phyloP scores from a whole-genome alignment of 148 eudicot genomes.

The Fallopia convolvulus region DNA sequence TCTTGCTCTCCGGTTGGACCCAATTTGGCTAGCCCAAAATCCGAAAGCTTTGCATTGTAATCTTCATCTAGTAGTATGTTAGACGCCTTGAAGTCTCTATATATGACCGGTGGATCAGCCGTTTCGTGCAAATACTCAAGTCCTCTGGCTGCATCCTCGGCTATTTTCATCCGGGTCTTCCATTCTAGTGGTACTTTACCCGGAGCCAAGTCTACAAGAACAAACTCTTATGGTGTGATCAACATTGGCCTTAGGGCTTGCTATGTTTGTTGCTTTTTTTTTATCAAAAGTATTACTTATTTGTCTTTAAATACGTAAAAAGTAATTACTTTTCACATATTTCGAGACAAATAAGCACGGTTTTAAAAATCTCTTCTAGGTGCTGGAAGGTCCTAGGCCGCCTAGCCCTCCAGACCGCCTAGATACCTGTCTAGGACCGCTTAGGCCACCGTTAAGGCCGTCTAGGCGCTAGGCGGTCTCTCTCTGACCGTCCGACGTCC shows the following conservation, averaged over 20 bases:
- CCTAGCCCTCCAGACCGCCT: too few relatives aligned
- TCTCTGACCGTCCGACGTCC: too few relatives aligned
- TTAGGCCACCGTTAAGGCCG: too few relatives aligned
- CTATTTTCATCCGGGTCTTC: constrained; percentile 64
- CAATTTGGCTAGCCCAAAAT: constrained; percentile 75
- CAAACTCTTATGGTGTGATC: not conserved
- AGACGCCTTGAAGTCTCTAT: constrained; percentile 79
- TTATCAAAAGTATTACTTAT: too few relatives aligned
- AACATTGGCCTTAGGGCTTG: not conserved
- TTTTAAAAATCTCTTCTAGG: too few relatives aligned
- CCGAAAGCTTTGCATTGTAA: constrained; percentile 73
- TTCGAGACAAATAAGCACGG: too few relatives aligned
- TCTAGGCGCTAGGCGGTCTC: too few relatives aligned
- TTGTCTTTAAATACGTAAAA: too few relatives aligned
- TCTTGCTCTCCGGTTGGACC: constrained; percentile 57
- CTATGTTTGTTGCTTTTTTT: too few relatives aligned
- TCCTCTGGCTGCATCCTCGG: constrained; percentile 72
- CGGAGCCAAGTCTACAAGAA: constrained; percentile 29
- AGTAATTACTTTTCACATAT: too few relatives aligned
- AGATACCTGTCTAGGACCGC: too few relatives aligned
- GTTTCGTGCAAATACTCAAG: constrained; percentile 73
- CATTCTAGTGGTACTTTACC: constrained; percentile 49
- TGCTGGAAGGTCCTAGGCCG: too few relatives aligned
- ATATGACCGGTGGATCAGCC: constrained; percentile 74
- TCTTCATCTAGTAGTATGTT: constrained; percentile 55